A percentile compares a stretch with the other conserved stretches of the same genome.
phyloP scores from a whole-genome alignment of 352 stramenopile genomes.

The Phytophthora cryptogea region DNA sequence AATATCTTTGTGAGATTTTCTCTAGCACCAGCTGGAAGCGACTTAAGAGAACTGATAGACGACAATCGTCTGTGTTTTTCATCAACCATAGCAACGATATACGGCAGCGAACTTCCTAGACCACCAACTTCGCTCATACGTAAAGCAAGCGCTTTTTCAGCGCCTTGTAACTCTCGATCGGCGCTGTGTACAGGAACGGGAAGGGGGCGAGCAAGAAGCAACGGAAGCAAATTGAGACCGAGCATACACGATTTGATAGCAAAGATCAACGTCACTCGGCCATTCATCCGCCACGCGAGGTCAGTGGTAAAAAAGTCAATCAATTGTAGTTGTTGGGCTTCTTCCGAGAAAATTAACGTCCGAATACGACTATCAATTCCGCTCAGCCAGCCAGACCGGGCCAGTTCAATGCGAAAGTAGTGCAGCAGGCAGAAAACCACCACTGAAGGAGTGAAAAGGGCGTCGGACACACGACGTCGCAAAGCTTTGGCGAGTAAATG shows the following conservation, averaged over 20 bases:
- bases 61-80: neutral
- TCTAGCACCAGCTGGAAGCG: too few species aligned
- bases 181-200: too few species aligned
- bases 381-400: constrained; percentile 7
- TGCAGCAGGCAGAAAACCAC: constrained; percentile 29
- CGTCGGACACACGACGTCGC: constrained; percentile 31
- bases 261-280: neutral
- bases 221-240: neutral
- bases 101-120: constrained; percentile 1
- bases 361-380: constrained; percentile 19
- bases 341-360: constrained; percentile 12
- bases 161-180: too few species aligned
- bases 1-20: too few species aligned
- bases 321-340: constrained; percentile 3
- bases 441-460: constrained; percentile 34
- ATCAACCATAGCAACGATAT: constrained; percentile 10
- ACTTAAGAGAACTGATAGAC: neutral
- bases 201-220: neutral
- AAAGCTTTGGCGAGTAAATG: constrained; percentile 29
- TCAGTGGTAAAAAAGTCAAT: neutral
- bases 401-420: constrained; percentile 5
- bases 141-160: too few species aligned
- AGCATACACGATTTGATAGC: neutral
- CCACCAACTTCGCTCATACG: too few species aligned
- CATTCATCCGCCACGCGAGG: neutral